phyloP scores from a whole-genome alignment of 2,329 filamentous ascomycete genomes.

The Venturia asperata region DNA sequence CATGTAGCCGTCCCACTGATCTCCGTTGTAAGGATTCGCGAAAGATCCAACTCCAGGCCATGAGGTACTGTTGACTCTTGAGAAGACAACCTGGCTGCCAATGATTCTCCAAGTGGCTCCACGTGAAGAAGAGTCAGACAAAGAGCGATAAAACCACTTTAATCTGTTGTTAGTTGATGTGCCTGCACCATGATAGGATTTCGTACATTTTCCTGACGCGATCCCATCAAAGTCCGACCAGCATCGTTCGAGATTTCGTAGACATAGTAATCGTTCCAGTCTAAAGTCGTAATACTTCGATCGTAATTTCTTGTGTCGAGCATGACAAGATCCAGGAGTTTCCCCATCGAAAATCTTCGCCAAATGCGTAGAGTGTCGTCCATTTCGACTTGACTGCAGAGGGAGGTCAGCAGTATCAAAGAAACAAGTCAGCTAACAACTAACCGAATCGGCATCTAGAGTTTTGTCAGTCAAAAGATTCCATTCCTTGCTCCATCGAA shows the following conservation, averaged over 20 bases:
- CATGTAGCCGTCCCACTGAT: conserved; percentile 59
- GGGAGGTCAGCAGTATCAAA: conserved; percentile 36
- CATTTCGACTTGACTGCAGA: conserved; percentile 56
- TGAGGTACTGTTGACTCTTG: conserved; percentile 45
- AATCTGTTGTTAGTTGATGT: not conserved
- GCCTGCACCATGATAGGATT: not conserved
- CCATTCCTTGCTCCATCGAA: not conserved
- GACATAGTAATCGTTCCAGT: conserved; percentile 20
- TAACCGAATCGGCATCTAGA: conserved; percentile 5
- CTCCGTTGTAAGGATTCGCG: conserved; percentile 41
- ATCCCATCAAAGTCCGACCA: conserved; percentile 19
- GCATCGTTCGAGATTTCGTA: conserved; percentile 19
- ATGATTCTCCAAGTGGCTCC: conserved; percentile 62
- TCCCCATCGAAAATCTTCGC: conserved; percentile 59
- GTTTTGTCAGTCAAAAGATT: not conserved
- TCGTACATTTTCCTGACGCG: conserved; percentile 15
- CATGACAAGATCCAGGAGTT: conserved; percentile 59
- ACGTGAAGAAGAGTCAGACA: conserved; percentile 23
- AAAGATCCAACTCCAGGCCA: conserved; percentile 35
- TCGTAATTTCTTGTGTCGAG: conserved; percentile 65
- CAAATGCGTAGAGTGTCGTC: conserved; percentile 62
- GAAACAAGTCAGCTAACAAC: conserved; percentile 42
- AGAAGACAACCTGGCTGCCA: conserved; percentile 61
- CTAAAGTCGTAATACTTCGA: conserved; percentile 52
- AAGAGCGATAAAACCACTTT: conserved; percentile 57